Conservation (phyloP, 176 grass and related monocot species). For the Rhipidocladum racemiflorum region DNA sequence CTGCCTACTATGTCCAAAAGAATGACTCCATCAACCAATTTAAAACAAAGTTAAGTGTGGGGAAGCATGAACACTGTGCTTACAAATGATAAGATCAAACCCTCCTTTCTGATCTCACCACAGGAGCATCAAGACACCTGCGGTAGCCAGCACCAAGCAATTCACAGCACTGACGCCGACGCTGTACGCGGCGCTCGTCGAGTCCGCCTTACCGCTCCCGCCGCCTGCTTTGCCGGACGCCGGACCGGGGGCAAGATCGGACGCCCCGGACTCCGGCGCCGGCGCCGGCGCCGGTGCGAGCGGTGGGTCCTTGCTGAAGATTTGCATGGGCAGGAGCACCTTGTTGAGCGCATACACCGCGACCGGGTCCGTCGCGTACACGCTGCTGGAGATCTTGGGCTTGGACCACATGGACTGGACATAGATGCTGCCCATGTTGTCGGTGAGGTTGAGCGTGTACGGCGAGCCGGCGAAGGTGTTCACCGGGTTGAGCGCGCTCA, state of each 20-base stretch:
- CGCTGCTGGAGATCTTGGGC: conserved; percentile 80
- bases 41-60: conserved; percentile 33
- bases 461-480: conserved; percentile 73
- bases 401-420: conserved; percentile 73
- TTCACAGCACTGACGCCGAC: neutral
- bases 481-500: conserved; percentile 73
- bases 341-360: conserved; percentile 74
- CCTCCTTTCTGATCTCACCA: conserved; percentile 16
- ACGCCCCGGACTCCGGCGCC: conserved; percentile 47
- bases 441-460: conserved; percentile 73
- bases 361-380: conserved; percentile 65
- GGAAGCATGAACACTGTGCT: conserved; percentile 15
- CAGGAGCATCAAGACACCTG: conserved; percentile 35
- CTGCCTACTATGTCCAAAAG: conserved; percentile 65
- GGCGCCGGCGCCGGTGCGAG: conserved; percentile 62
- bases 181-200: neutral
- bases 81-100: conserved; percentile 17
- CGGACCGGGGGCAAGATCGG: conserved; percentile 50
- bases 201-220: conserved; percentile 26
- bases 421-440: conserved; percentile 61
- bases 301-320: conserved; percentile 80
- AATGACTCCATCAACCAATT: conserved; percentile 41
- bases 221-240: conserved; percentile 17
- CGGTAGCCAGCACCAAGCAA: conserved; percentile 25
- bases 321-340: conserved; percentile 74